phyloP scores from a whole-genome alignment of 2,329 filamentous ascomycete species.

The Alternaria triticimaculans region DNA sequence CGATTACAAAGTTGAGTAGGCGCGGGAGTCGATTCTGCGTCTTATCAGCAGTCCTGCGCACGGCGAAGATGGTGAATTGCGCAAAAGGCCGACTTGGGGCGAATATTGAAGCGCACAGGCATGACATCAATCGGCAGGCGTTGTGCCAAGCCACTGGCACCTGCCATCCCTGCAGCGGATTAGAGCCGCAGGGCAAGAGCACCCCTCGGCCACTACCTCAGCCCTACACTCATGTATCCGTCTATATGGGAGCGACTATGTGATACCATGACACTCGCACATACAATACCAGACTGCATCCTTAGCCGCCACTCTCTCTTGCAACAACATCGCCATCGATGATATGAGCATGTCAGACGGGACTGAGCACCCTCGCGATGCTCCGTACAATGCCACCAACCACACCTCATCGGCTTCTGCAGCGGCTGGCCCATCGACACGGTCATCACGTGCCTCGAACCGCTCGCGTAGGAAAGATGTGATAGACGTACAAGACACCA shows the following conservation, averaged over 20 bases:
- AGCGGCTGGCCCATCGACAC: neutral
- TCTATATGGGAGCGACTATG: too few relatives aligned
- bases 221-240: constrained; percentile 6
- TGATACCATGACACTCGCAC: neutral
- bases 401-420: neutral
- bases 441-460: neutral
- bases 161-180: constrained; percentile 24
- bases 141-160: constrained; percentile 14
- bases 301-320: neutral
- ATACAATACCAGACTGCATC: constrained; percentile 7
- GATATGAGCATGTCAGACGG: constrained; percentile 32
- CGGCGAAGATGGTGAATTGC: constrained; percentile 12
- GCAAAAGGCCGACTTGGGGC: constrained; percentile 14
- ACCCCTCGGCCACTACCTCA: constrained; percentile 15
- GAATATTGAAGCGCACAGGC: constrained; percentile 16
- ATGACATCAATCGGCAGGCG: constrained; percentile 18
- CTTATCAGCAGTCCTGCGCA: constrained; percentile 3
- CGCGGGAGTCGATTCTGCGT: neutral
- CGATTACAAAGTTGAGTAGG: constrained; percentile 6
- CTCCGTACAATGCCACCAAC: neutral
- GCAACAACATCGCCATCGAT: constrained; percentile 14
- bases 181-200: constrained; percentile 20
- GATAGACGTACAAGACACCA: constrained; percentile 32
- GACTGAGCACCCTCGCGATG: constrained; percentile 14
- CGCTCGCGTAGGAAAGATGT: constrained; percentile 8